Evolutionary conservation across 2,329 filamentous ascomycete species (phyloP).

Genomic region (Apiospora saccharicola): DNA sequence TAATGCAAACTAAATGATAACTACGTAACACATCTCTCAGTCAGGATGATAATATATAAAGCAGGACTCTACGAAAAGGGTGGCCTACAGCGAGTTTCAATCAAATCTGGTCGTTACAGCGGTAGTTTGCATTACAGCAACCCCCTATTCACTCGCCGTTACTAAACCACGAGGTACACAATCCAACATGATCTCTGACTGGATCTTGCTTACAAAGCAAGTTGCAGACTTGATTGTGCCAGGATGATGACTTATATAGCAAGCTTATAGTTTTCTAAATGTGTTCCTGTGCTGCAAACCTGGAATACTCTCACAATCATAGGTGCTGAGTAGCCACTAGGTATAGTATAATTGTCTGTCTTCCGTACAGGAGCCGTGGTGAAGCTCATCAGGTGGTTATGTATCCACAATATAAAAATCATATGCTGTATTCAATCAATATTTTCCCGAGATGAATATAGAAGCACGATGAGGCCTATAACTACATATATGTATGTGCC

Average conservation of each 20-base stretch:
- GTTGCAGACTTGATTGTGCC: too few relatives aligned
- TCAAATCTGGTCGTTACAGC: too few relatives aligned
- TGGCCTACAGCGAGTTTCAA: too few relatives aligned
- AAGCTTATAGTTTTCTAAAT: neutral
- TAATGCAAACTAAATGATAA: too few relatives aligned
- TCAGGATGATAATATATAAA: too few relatives aligned
- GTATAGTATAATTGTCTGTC: neutral
- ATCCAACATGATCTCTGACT: neutral
- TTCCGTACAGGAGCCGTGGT: neutral
- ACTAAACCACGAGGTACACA: neutral
- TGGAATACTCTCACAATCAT: neutral
- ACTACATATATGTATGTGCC: too few relatives aligned
- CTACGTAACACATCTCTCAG: too few relatives aligned
- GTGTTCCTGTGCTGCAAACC: neutral
- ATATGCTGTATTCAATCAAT: too few relatives aligned
- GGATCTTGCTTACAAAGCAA: neutral
- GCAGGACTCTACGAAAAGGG: too few relatives aligned
- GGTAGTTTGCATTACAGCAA: neutral
- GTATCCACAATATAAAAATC: too few relatives aligned
- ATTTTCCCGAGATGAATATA: too few relatives aligned
- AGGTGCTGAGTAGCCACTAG: neutral
- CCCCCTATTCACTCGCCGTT: neutral
- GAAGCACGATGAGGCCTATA: neutral
- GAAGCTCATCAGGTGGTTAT: neutral
- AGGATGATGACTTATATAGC: neutral